Evolutionary conservation across 1,284 basidiomycete species (phyloP), one percentile per base, ranked within the genome.

Genomic region (Phaffia rhodozyma): DNA sequence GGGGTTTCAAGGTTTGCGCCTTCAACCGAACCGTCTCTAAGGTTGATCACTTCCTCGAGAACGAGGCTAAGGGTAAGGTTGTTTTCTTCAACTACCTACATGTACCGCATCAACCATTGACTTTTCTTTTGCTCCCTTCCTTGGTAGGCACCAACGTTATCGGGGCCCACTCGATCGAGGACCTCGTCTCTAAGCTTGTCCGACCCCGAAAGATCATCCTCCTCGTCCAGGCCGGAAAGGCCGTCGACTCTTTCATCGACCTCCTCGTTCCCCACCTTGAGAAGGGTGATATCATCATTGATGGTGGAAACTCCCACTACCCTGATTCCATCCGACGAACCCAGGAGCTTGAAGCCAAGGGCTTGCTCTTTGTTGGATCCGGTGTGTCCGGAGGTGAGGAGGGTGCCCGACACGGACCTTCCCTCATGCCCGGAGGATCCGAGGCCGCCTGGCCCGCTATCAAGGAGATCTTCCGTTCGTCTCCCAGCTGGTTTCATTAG

Each of bases 301-400:
- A 98, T 77, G 96, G 96, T 73, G 94, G 96, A 74, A 99, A 99
- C 82, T 97, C 93, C 64, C 92, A 98, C 80, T 99, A 90, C 81
- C 94, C 96, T 68, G 96, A 99, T 78, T 89, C 91, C 61, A 94
- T 93, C 79, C 91, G 96, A 73, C 91, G 96, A 74, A 83, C 85
- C 75, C 79, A 91, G 76, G 91, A 93, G 75, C 86, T 98, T 71
- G 93, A 97, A 79, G 76, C 83, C 66, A 93, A 97, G 81, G 93
- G 93, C 61, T 79, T 97, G 71, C 84, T 97, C 72, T 99, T 94
- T 72, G 94, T 99, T 72, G 96, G 96, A 70, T 94, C 91, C 68
- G 96, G 96, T 83, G 96, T 99, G 66, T 98, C 94, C 60, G 96
- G 96, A 75, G 96, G 96, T 79, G 96, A 99, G 80, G 96, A 98